Conservation (phyloP, 2,329 filamentous ascomycete species). For the Venturia aucupariae region DNA sequence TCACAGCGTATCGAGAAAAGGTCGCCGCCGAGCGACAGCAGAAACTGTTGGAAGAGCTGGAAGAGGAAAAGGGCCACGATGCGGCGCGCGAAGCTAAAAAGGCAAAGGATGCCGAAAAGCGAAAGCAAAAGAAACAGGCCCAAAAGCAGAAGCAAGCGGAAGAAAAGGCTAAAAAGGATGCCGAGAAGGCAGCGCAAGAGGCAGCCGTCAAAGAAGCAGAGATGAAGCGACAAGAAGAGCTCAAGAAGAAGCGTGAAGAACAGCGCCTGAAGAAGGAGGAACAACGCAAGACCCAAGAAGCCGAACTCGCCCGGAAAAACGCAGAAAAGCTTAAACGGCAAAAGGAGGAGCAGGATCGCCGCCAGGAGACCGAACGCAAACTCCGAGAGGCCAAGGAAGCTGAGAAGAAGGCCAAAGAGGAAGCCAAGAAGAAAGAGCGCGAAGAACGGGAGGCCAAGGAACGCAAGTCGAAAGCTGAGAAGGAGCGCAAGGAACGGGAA, state of each 20-base stretch:
- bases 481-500: slow-evolving; percentile 47
- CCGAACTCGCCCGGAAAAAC: slow-evolving; percentile 76
- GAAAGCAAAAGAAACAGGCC: slow-evolving; percentile 84
- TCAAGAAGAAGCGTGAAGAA: slow-evolving; percentile 74
- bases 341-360: slow-evolving; percentile 77
- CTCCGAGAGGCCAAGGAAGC: slow-evolving; percentile 68
- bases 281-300: slow-evolving; percentile 81
- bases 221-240: slow-evolving; percentile 70
- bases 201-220: slow-evolving; percentile 66
- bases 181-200: slow-evolving; percentile 82
- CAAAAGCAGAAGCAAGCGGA: slow-evolving; percentile 87
- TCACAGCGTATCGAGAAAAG: slow-evolving; percentile 96
- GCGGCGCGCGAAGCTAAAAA: slow-evolving; percentile 84
- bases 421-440: slow-evolving; percentile 68
- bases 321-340: slow-evolving; percentile 70
- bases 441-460: slow-evolving; percentile 56
- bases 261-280: slow-evolving; percentile 85
- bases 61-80: slow-evolving; percentile 70
- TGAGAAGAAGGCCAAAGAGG: slow-evolving; percentile 67
- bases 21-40: slow-evolving; percentile 87
- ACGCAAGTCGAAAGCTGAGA: slow-evolving; percentile 63
- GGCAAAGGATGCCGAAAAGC: slow-evolving; percentile 86
- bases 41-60: slow-evolving; percentile 81
- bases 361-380: slow-evolving; percentile 79
- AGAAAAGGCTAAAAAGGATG: slow-evolving; percentile 78